A percentile compares a stretch with the other conserved stretches of the same genome.
phyloP scores from a whole-genome alignment of 2,329 filamentous ascomycete species.

The Arthroderma sp. region DNA sequence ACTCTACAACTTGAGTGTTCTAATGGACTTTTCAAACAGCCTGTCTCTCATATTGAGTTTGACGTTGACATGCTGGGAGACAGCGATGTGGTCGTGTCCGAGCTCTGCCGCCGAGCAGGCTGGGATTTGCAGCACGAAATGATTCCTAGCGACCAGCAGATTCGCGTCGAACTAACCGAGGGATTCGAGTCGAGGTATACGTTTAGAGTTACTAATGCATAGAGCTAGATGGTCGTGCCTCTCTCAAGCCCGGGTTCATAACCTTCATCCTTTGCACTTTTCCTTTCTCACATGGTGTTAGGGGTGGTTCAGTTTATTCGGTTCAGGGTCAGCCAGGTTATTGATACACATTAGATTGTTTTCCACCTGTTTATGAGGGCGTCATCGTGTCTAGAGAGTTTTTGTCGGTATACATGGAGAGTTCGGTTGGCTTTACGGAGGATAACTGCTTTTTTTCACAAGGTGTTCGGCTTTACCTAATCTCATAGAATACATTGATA shows the following conservation, averaged over 20 bases:
- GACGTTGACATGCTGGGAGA: conserved; percentile 94
- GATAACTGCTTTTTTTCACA: background rate
- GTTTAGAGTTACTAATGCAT: conserved; percentile 26
- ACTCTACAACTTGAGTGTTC: background rate
- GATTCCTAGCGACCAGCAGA: conserved; percentile 55
- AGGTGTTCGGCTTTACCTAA: background rate
- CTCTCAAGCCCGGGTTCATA: background rate
- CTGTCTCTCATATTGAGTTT: conserved; percentile 81
- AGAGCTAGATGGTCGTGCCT: background rate
- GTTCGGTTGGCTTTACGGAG: background rate
- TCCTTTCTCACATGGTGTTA: background rate
- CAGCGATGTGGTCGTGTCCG: conserved; percentile 79
- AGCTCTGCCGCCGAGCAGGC: conserved; percentile 67
- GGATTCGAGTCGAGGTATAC: conserved; percentile 36
- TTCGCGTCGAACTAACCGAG: conserved; percentile 44
- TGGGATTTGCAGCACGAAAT: conserved; percentile 77
- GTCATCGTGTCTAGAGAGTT: background rate
- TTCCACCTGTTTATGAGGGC: background rate
- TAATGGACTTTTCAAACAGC: conserved; percentile 29
- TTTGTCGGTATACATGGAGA: background rate
- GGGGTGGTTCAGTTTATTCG: background rate
- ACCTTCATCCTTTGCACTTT: no score
- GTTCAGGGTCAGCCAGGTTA: background rate
- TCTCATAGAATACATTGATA: background rate
- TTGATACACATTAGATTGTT: background rate